Conservation (phyloP, 2,329 filamentous ascomycete species). For the Lasiodiplodia sp. region DNA sequence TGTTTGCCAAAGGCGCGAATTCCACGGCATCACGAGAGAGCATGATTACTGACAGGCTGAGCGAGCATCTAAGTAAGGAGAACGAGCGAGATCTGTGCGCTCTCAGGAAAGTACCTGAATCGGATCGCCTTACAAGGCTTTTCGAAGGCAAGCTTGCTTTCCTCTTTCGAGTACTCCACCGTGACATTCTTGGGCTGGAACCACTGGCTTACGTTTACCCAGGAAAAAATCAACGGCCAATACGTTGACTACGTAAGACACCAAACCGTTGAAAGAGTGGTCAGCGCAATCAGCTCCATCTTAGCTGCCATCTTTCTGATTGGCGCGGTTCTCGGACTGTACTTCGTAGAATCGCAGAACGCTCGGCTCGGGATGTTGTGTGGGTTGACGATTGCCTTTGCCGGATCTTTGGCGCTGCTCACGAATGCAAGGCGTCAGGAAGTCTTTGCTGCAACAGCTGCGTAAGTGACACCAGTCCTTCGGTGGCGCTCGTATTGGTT, state of each 20-base stretch:
- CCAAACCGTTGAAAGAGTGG: background rate
- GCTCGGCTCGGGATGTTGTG: constrained; percentile 31
- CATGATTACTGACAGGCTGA: background rate
- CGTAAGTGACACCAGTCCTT: constrained; percentile 18
- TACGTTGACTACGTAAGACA: background rate
- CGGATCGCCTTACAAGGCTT: constrained; percentile 16
- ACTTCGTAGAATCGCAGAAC: constrained; percentile 33
- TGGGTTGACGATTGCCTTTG: constrained; percentile 31
- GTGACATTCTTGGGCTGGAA: background rate
- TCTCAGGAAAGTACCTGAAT: background rate
- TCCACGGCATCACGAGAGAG: background rate
- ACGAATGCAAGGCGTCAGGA: constrained; percentile 30
- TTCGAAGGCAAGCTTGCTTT: constrained; percentile 19
- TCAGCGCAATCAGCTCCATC: constrained; percentile 23
- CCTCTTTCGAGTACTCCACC: background rate
- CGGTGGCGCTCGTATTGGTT: background rate
- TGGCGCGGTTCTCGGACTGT: constrained; percentile 32
- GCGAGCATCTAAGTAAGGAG: background rate
- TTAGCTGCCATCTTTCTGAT: constrained; percentile 31
- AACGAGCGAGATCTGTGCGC: constrained; percentile 21
- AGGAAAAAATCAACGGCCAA: background rate
- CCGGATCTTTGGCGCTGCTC: constrained; percentile 27
- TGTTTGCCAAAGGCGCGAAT: background rate
- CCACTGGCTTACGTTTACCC: background rate
- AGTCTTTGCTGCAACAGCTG: constrained; percentile 33